These are phyloP conservation scores for Auriscalpium vulgare DNA, from an alignment of 768 basidiomycete species.

Conservation along the genomic window DNA sequence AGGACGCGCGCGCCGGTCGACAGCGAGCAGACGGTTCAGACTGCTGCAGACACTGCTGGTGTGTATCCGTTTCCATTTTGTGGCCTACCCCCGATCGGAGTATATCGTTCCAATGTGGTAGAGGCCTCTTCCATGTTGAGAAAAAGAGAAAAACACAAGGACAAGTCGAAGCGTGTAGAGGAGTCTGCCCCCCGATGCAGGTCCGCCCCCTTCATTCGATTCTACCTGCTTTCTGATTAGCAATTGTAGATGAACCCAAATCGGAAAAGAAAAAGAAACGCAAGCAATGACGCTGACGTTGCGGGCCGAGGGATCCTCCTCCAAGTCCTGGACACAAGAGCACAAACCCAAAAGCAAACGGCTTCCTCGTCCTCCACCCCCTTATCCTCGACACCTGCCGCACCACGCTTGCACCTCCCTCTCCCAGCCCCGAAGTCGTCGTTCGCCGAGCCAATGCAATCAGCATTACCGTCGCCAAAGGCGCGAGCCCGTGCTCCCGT, in stretches of 20 bases:
- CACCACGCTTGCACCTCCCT: slow-evolving; percentile 17
- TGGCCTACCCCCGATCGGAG: neutral
- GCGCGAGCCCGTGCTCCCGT: slow-evolving; percentile 50
- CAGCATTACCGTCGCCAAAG: slow-evolving; percentile 52
- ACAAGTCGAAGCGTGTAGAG: slow-evolving; percentile 10
- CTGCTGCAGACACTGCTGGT: neutral
- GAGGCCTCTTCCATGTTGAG: neutral
- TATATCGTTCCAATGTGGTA: neutral
- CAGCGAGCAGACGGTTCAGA: neutral
- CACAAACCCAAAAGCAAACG: slow-evolving; percentile 30
- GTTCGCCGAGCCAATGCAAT: slow-evolving; percentile 65
- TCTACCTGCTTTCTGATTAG: neutral
- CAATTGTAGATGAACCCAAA: neutral
- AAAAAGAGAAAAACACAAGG: slow-evolving; percentile 21
- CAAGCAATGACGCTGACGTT: neutral
- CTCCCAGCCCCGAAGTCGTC: slow-evolving; percentile 30
- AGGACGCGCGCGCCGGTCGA: neutral
- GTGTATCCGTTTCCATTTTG: neutral
- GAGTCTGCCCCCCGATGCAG: neutral
- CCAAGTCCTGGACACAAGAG: slow-evolving; percentile 24
- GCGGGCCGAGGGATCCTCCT: neutral
- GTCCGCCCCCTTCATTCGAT: neutral
- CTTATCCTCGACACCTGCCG: slow-evolving; percentile 9
- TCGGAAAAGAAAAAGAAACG: slow-evolving; percentile 12
- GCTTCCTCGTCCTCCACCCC: slow-evolving; percentile 21